phyloP scores from a whole-genome alignment of 164 flowering plant genomes.

The Aristolochia contorta region DNA sequence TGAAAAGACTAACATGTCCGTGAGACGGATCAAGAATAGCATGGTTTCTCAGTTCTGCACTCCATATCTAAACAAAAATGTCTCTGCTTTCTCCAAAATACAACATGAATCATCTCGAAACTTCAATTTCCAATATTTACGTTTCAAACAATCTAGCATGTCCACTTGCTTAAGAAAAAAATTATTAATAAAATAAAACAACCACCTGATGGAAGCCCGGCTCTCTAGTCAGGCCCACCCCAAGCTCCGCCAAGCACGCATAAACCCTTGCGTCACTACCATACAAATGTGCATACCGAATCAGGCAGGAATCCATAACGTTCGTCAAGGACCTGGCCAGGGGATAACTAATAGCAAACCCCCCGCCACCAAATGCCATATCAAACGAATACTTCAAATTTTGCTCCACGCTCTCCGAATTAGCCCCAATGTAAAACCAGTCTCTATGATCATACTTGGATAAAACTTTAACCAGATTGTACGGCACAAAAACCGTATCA shows the following conservation, averaged over 20 bases:
- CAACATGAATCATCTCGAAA: no score
- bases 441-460: conserved; percentile 56
- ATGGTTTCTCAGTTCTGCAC: no score
- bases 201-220: conserved; percentile 94
- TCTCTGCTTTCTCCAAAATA: no score
- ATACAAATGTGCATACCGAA: conserved; percentile 60
- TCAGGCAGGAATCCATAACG: conserved; percentile 67
- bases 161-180: not conserved
- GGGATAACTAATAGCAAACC: conserved; percentile 64
- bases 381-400: conserved; percentile 47
- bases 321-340: conserved; percentile 53
- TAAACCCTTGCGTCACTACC: conserved; percentile 75
- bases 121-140: not conserved
- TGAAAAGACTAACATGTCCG: no score
- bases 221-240: conserved; percentile 64
- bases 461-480: conserved; percentile 47
- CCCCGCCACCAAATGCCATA: conserved; percentile 95
- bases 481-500: conserved; percentile 68
- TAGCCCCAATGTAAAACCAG: conserved; percentile 66
- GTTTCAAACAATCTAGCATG: not conserved
- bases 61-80: no score
- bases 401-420: conserved; percentile 63
- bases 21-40: no score
- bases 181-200: not conserved
- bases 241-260: conserved; percentile 85